Evolutionary conservation across 163 green algal genomes (phyloP).

Genomic region (Picocystis sp.): DNA sequence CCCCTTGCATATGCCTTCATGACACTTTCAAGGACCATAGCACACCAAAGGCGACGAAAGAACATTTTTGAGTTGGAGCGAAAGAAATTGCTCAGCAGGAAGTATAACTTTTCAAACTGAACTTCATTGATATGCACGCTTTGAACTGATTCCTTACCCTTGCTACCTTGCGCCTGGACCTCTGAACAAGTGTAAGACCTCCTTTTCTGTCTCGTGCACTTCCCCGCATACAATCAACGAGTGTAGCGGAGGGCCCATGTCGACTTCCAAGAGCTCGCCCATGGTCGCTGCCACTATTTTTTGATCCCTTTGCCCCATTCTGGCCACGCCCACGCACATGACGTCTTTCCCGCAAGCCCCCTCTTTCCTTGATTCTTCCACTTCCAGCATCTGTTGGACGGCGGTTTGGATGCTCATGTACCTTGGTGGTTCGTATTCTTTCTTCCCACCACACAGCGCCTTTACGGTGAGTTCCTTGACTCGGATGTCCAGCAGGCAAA

Average conservation of each 20-base stretch:
- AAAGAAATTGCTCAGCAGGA: too few species aligned
- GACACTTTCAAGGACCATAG: too few species aligned
- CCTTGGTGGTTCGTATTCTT: conserved; percentile 75
- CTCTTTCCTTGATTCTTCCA: conserved; percentile 52
- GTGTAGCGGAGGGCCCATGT: conserved; percentile 84
- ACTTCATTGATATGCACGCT: too few species aligned
- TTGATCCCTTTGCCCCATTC: conserved; percentile 43
- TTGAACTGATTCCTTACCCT: too few species aligned
- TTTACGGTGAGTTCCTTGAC: conserved; percentile 81
- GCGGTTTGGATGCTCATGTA: conserved; percentile 68
- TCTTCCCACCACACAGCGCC: conserved; percentile 31
- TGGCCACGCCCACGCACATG: conserved; percentile 62
- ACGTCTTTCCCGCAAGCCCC: conserved; percentile 45
- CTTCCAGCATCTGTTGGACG: conserved; percentile 76
- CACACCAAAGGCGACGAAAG: too few species aligned
- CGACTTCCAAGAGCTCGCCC: conserved; percentile 50
- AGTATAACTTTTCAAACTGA: too few species aligned
- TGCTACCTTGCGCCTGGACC: too few species aligned
- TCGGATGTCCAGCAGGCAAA: conserved; percentile 88
- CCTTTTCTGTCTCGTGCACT: conserved; percentile 22
- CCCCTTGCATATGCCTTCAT: too few species aligned
- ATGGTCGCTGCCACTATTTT: conserved; percentile 62
- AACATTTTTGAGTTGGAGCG: too few species aligned
- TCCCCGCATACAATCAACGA: conserved; percentile 65
- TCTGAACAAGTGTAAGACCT: conserved; percentile 15